Percentiles rank a stretch among this genome's conserved stretches.
These are phyloP conservation scores for Penicillium diatomitis DNA, from an alignment of 495 filamentous ascomycete species.

Conservation along the genomic window DNA sequence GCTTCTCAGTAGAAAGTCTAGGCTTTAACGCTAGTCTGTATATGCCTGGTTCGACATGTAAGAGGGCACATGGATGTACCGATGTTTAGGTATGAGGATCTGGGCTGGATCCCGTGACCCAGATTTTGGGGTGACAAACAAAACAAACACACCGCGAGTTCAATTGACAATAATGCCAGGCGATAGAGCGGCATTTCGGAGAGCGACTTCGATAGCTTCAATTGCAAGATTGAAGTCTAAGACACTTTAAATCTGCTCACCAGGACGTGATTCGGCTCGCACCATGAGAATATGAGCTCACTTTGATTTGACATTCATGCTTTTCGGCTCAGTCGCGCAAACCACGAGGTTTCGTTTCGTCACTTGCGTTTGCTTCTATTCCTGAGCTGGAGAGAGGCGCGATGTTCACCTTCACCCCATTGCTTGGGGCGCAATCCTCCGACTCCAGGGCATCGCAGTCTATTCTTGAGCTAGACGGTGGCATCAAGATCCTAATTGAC, in stretches of 20 bases:
- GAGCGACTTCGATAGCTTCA: neutral
- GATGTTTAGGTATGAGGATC: too few relatives aligned
- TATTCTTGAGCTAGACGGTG: conserved; percentile 89
- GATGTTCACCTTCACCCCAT: conserved; percentile 94
- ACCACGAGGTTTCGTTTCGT: neutral
- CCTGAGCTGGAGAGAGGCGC: conserved; percentile 9
- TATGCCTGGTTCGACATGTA: too few relatives aligned
- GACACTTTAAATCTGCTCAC: neutral
- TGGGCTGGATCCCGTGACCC: too few relatives aligned
- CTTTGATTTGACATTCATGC: too few relatives aligned
- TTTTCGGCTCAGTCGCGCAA: conserved; percentile 3
- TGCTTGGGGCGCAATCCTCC: conserved; percentile 79
- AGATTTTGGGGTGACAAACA: neutral
- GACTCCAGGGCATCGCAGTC: conserved; percentile 84
- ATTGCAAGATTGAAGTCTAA: neutral
- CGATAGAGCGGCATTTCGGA: neutral
- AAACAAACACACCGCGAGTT: neutral
- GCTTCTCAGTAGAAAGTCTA: too few relatives aligned
- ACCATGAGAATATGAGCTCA: neutral
- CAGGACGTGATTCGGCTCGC: too few relatives aligned
- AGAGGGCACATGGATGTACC: too few relatives aligned
- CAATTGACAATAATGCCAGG: neutral
- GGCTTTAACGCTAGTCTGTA: too few relatives aligned
- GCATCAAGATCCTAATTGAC: conserved; percentile 88
- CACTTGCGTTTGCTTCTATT: conserved; percentile 1